Percentiles rank a stretch among this genome's conserved stretches.
Evolutionary conservation across 164 flowering plant genomes (phyloP).

Genomic region (Tetrastigma voinierianum): DNA sequence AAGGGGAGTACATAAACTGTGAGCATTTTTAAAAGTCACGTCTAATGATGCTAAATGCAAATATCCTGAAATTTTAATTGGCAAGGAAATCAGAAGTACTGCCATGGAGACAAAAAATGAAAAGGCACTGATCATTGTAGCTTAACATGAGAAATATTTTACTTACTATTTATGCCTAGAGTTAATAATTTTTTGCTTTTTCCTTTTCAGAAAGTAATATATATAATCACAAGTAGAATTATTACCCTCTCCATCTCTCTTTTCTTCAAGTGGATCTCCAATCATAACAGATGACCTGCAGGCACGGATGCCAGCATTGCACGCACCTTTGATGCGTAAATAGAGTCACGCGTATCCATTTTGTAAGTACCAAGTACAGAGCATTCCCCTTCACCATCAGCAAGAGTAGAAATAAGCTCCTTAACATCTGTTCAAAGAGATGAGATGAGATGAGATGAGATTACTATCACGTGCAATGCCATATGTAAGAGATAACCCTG

Average conservation of each 20-base stretch:
- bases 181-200: no score
- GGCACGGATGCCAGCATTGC: slow-evolving; percentile 99
- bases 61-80: background rate
- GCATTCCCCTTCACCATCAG: slow-evolving; percentile 90
- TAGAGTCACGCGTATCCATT: slow-evolving; percentile 68
- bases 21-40: background rate
- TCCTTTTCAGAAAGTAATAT: background rate
- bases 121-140: no score
- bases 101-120: background rate
- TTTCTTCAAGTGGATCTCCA: slow-evolving; percentile 84
- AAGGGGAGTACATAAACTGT: background rate
- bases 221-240: background rate
- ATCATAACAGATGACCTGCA: slow-evolving; percentile 91
- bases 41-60: background rate
- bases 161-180: background rate
- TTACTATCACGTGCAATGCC: background rate
- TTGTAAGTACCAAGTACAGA: slow-evolving; percentile 68
- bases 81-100: background rate
- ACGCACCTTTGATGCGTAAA: slow-evolving; percentile 93
- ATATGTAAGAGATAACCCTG: no score
- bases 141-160: background rate
- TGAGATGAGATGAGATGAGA: no score
- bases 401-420: slow-evolving; percentile 86
- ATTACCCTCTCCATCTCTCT: slow-evolving; percentile 88
- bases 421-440: slow-evolving; percentile 64